Base-by-base conservation (phyloP, 257 asterid genomes). In the Gentiana dahurica region DNA sequence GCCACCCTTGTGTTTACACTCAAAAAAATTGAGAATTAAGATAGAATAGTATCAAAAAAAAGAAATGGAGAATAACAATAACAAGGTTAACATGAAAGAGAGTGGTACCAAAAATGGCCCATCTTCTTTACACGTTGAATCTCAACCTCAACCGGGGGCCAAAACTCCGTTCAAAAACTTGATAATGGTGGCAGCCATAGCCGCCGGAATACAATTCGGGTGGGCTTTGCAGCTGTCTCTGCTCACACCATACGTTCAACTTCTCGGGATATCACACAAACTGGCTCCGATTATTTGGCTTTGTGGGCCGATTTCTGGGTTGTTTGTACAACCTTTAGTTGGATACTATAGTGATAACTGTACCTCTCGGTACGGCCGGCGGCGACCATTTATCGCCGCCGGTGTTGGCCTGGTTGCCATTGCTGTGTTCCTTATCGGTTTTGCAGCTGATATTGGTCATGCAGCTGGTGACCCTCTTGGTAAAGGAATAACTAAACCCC, bases 161-260 rank as follows among this genome's bases (percentile, higher is more conserved):
- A 24, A 24, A 48, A 38, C 36, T 49, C 63, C 49, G 3, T 65
- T 1, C 13, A 24, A 38, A 74, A 68, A 62, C 11, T 5, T 77
- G 15, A 44, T 57, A 38, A 48, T 81, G 2, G 82, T 77, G 1
- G 64, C 86, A 1, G 53, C 82, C 0, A 72, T 79, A 32, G 90
- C 82, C 1, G 79, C 80, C 1, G 79, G 73, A 0, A 72, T 79
- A 15, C 86, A 79, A 36, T 82, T 67, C 33, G 90, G 86, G 1
- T 79, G 84, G 82, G 86, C 90, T 1, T 47, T 82, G 57, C 90
- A 82, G 62, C 73, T 82, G 1, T 72, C 81, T 4, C 81, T 82
- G 7, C 37, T 82, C 11, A 79, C 86, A 1, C 83, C 84, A 1
- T 77, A 75, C 63, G 62, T 77, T 35, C 85, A 81, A 45, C 72